Evolutionary conservation across 345 rosid species (phyloP).

Genomic region (Camelina sativa): DNA sequence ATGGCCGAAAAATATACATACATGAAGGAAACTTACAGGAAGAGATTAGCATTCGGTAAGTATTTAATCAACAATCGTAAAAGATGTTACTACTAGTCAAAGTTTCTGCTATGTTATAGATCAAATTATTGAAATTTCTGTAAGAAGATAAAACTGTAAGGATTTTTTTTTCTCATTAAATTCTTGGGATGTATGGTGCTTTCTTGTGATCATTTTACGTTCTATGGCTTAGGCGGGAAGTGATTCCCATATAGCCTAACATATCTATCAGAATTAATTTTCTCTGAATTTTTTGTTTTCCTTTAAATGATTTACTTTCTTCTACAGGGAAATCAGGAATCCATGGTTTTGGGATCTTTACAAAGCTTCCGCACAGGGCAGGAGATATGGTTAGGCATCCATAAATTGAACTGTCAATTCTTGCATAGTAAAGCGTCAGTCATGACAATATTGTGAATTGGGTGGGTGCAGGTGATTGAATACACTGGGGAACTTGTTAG

Average conservation of each 20-base stretch:
- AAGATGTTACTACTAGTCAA: conserved; percentile 7
- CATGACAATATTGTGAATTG: conserved; percentile 25
- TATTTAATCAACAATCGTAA: conserved; percentile 12
- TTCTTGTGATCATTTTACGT: conserved; percentile 5
- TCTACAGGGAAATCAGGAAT: conserved; percentile 91
- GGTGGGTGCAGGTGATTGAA: conserved; percentile 74
- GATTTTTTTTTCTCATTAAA: background rate
- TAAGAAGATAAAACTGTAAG: background rate
- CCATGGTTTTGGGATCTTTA: conserved; percentile 97
- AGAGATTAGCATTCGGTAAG: conserved; percentile 97
- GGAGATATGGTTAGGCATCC: conserved; percentile 87
- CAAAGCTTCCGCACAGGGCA: conserved; percentile 94
- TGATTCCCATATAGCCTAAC: conserved; percentile 13
- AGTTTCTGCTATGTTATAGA: background rate
- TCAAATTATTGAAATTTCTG: conserved; percentile 16
- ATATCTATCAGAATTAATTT: conserved; percentile 6
- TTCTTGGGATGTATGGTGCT: conserved; percentile 7
- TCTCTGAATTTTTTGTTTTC: background rate
- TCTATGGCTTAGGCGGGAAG: background rate
- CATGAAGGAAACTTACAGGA: conserved; percentile 85
- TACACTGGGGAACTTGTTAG: conserved; percentile 97
- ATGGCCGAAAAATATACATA: conserved; percentile 84
- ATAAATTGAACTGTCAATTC: conserved; percentile 12
- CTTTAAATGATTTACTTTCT: background rate
- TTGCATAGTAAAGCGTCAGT: conserved; percentile 9